Evolutionary conservation across 2,329 filamentous ascomycete genomes (phyloP), one percentile per base, ranked within the genome.

Genomic region (Colletotrichum acutatum): DNA sequence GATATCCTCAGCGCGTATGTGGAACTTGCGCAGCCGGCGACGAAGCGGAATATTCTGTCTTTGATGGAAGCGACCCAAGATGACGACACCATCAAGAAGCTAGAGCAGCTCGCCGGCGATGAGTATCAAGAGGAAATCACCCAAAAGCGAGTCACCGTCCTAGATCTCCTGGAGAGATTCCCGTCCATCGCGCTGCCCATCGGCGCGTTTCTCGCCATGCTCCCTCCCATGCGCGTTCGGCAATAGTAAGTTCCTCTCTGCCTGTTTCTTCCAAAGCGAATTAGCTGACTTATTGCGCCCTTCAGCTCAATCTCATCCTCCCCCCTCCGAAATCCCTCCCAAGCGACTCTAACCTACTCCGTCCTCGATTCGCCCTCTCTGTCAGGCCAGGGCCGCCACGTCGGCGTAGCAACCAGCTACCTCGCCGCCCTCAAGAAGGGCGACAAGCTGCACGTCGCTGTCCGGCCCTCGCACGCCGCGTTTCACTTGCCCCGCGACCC

Each of bases 21-120:
- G 2, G 94, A 96, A 81, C 85, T 95, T 1, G 88, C 88, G 4
- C 92, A 93, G 76, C 92, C 92, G 0, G 93, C 92, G 1, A 94
- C 92, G 8, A 93, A 91, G 80, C 89, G 91, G 87, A 79, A 79
- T 26, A 70, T 80, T 22, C 49, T 72, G 32, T 58, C 74, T 1
- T 53, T 80, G 30, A 68, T 75, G 2, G 76, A 76, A 32, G 66
- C 70, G 5, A 71, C 75, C 5, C 19, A 30, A 1, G 84, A 90
- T 37, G 82, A 84, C 11, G 59, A 66, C 6, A 74, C 71, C 3
- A 77, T 73, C 64, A n/a, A 56, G 1, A 78, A 83, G 42, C 80
- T 89, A 11, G 76, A 79, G 11, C 76, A 78, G 12, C 80, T 87
- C 3, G 78, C 82, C 1, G 81, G 82, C 4, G 83, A 81, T 1